Evolutionary conservation across 805 yeast species (phyloP), one percentile per base, ranked within the genome.

Genomic region (Ogataea chonburiensis): DNA sequence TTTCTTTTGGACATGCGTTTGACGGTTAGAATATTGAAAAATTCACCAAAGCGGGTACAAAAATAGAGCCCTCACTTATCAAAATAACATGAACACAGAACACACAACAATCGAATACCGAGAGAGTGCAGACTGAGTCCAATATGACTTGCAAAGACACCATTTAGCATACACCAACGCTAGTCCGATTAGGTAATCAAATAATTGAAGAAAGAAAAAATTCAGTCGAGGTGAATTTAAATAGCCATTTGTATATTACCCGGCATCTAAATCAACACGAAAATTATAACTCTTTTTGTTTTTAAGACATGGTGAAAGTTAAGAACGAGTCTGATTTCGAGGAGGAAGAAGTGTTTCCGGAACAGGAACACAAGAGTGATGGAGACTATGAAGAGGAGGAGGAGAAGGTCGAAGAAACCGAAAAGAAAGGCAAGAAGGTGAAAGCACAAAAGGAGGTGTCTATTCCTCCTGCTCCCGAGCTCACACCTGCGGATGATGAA

Each of bases 371-470:
- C 28, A 43, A 49, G 22, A 52, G 49, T 27, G 52, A 49, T 37
- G 50, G 44, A 16, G 58, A 44, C 17, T 34, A 52, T 34, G 55
- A 53, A 40, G 40, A 30, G 3, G 49, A 43, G 1, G 52, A 45
- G 3, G 51, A 50, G 16, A 56, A 44, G 16, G 60, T 52, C 5
- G 45, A 40, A 28, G 52, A 40, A 7, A 39, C n/a, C 38, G 17
- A 43, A 41, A 17, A 42, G 41, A 20, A 40, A 43, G 37, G 19
- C 20, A 46, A 16, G 28, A 33, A 33, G 26, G 19, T 24, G 6
- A 37, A 34, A 8, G 50, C 42, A 9, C 9, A 17, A n/a, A 17
- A 17, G 13, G 48, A 40, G 12, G 35, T 40, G 37, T 34, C 38
- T n/a, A 58, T 47, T 29, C 31, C 33, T 15, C 23, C 28, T 4